phyloP scores from a whole-genome alignment of 1,284 basidiomycete species.

The Sanghuangporus sanghuang region DNA sequence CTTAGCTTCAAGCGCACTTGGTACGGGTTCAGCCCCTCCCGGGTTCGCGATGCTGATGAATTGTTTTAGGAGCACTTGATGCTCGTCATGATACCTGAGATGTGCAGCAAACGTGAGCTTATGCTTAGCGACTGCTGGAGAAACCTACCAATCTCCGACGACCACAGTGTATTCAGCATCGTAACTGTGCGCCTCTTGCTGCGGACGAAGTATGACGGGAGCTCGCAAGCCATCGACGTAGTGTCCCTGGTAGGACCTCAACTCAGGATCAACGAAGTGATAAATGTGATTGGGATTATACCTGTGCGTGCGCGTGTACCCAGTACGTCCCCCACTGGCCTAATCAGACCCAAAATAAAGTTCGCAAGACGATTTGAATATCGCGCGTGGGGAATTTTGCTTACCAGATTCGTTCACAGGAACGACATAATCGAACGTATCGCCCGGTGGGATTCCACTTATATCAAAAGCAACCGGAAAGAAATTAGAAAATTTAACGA shows the following conservation, averaged over 20 bases:
- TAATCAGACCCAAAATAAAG: neutral
- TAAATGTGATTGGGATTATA: slow-evolving; percentile 23
- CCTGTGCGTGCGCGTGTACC: slow-evolving; percentile 73
- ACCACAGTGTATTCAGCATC: slow-evolving; percentile 91
- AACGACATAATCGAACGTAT: slow-evolving; percentile 75
- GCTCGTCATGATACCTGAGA: slow-evolving; percentile 62
- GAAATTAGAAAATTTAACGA: neutral
- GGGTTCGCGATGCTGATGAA: slow-evolving; percentile 80
- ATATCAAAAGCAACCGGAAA: neutral
- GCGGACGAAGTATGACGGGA: slow-evolving; percentile 71
- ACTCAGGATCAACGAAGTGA: too few relatives aligned
- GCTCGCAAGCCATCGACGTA: slow-evolving; percentile 84
- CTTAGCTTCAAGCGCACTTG: slow-evolving; percentile 39
- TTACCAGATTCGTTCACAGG: slow-evolving; percentile 58
- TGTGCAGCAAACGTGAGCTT: too few relatives aligned
- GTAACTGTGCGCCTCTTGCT: slow-evolving; percentile 62
- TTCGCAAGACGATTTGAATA: too few relatives aligned
- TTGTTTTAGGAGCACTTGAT: slow-evolving; percentile 53
- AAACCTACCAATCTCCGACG: slow-evolving; percentile 64
- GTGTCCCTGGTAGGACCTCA: too few relatives aligned
- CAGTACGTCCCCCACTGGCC: slow-evolving; percentile 83
- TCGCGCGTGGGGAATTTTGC: neutral
- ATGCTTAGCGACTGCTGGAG: too few relatives aligned
- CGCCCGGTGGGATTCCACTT: slow-evolving; percentile 79
- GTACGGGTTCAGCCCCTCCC: slow-evolving; percentile 83